Conservation (phyloP, 805 yeast species). For the Sugiyamaella qingdaonensis region DNA sequence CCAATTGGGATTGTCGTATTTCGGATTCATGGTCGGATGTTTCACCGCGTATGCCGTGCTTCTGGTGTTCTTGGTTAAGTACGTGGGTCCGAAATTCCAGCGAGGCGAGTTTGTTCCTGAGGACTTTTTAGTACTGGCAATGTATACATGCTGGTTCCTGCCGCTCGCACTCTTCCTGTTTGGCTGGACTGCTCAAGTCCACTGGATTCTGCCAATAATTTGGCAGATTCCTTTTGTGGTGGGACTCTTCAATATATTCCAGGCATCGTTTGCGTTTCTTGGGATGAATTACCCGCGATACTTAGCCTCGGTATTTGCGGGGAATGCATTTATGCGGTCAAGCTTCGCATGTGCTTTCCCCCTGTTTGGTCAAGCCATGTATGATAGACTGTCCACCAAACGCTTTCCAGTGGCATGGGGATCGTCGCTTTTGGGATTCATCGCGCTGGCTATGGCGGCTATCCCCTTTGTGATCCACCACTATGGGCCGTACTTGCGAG, state of each 20-base stretch:
- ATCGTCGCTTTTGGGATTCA: constrained; percentile 44
- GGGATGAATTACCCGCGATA: constrained; percentile 45
- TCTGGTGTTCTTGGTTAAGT: constrained; percentile 5
- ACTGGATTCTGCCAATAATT: constrained; percentile 49
- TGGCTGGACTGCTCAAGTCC: constrained; percentile 49
- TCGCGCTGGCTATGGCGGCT: constrained; percentile 40
- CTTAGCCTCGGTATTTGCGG: constrained; percentile 57
- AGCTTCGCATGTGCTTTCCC: constrained; percentile 58
- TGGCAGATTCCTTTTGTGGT: constrained; percentile 40
- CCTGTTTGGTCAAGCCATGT: constrained; percentile 60
- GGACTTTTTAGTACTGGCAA: constrained; percentile 14
- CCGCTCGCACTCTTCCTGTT: constrained; percentile 46
- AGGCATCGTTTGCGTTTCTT: constrained; percentile 46
- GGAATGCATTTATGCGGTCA: constrained; percentile 49
- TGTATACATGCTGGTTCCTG: constrained; percentile 26
- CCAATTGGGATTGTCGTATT: constrained; percentile 45
- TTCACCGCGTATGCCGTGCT: constrained; percentile 32
- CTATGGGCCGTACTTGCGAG: constrained; percentile 33
- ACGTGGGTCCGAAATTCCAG: constrained; percentile 10
- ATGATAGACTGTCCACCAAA: constrained; percentile 34
- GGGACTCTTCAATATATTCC: constrained; percentile 45
- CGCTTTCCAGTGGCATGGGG: constrained; percentile 62
- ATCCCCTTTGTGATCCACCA: constrained; percentile 43
- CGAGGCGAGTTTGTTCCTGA: constrained; percentile 16
- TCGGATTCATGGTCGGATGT: constrained; percentile 47